Evolutionary conservation across 2,329 filamentous ascomycete species (phyloP), one percentile per base, ranked within the genome.

Genomic region (Aspergillus hiratsukae): DNA sequence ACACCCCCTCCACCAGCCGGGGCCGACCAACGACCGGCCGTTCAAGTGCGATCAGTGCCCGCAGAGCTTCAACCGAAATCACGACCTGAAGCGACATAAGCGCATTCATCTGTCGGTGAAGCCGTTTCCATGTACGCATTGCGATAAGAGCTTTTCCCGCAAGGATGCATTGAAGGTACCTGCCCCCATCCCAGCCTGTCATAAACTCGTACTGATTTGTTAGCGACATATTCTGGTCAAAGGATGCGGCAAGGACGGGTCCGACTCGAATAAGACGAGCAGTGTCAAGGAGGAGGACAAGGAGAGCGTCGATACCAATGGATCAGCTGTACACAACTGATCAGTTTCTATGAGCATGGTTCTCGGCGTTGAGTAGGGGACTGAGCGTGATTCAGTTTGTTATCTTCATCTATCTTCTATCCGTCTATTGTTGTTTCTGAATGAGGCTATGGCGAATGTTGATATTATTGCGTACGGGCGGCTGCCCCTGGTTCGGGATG

Each of bases 131-230:
- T 99, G 94, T 72, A 84, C 80, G 6, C 88, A 88, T 68, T 99
- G 94, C 71, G 91, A 96, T 59, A 97, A 97, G 83, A 94, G 90
- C 71, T 99, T 99, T 69, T 97, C 92, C 3, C 83, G 94, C 58
- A 97, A 97, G 72, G 94, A 97, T 74, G 94, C 94, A 9, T 79
- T 99, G 29, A 97, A 97, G 89, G 94, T 97, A 78, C 66, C 84
- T 23, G 25, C 31, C 31, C 2, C 14, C 6, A 14, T 8, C 21
- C 46, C 21, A 2, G 45, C 48, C n/a, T 27, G 21, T 17, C 8
- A 35, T 0, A 23, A 19, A 10, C 3, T 31, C 6, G 23, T 4
- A 4, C 57, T 57, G 48, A 58, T 25, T 5, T 4, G 8, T 9
- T 71, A 87, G 85, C 79, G 85, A 71, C 85, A 87, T 70, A 84